phyloP scores from a whole-genome alignment of 2,329 filamentous ascomycete genomes.

The Chlorencoelia australis region DNA sequence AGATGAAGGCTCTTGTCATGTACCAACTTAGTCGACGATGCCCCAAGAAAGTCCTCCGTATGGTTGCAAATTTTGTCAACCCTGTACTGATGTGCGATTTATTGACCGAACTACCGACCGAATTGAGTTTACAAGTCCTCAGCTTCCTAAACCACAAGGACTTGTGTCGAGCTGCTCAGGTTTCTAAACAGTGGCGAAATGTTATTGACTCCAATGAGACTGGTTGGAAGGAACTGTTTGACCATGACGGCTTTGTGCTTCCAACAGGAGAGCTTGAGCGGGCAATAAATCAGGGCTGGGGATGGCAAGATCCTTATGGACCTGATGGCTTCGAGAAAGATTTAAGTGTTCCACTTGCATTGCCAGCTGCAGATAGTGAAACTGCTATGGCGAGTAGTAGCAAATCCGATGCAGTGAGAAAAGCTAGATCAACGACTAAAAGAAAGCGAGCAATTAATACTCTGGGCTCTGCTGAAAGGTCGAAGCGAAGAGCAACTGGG shows the following conservation, averaged over 20 bases:
- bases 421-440: constrained; percentile 22
- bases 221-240: constrained; percentile 89
- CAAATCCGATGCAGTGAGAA: constrained; percentile 9
- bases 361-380: constrained; percentile 45
- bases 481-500: constrained; percentile 24
- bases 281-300: constrained; percentile 88
- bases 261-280: constrained; percentile 74
- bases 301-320: constrained; percentile 84
- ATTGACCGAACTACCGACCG: constrained; percentile 68
- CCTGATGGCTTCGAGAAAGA: constrained; percentile 71
- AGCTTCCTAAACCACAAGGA: constrained; percentile 78
- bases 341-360: constrained; percentile 44
- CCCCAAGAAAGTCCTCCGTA: constrained; percentile 75
- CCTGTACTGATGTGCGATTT: constrained; percentile 94
- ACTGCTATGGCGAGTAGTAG: constrained; percentile 19
- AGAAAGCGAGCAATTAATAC: constrained; percentile 23
- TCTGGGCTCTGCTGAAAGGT: constrained; percentile 15
- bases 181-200: constrained; percentile 88
- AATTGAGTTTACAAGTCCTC: constrained; percentile 79
- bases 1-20: constrained; percentile 94
- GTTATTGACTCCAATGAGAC: constrained; percentile 89
- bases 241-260: constrained; percentile 70
- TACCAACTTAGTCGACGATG: constrained; percentile 88
- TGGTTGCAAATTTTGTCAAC: constrained; percentile 84
- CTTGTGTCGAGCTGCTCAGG: constrained; percentile 81